Evolutionary conservation across 208 protist species (phyloP).

Genomic region (Strigomonas culicis): DNA sequence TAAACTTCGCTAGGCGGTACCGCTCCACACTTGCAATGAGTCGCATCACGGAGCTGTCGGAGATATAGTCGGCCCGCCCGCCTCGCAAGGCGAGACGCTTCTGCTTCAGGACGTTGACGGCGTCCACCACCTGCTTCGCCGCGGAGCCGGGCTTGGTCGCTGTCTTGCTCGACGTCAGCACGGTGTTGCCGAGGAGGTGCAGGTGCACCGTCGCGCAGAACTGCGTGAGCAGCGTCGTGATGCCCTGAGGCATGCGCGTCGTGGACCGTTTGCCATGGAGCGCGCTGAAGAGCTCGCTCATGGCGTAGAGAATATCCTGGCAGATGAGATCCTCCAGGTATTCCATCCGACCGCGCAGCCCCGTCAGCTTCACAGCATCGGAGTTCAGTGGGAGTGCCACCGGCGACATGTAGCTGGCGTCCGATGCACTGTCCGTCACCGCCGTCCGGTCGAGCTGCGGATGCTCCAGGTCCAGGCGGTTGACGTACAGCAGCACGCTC

Average conservation of each 20-base stretch:
- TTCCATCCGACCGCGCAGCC: constrained; percentile 34
- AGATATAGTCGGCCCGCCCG: constrained; percentile 18
- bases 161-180: constrained; percentile 10
- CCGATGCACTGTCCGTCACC: neutral
- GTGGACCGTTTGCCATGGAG: constrained; percentile 64
- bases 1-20: constrained; percentile 73
- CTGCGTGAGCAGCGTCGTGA: constrained; percentile 71
- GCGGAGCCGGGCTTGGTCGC: constrained; percentile 16
- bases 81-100: constrained; percentile 33
- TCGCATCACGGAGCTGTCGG: constrained; percentile 25
- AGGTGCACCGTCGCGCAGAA: constrained; percentile 77
- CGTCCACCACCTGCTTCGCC: constrained; percentile 22
- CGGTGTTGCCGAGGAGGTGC: constrained; percentile 55
- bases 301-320: constrained; percentile 79
- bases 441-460: neutral
- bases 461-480: constrained; percentile 61
- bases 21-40: constrained; percentile 73
- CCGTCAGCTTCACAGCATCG: neutral
- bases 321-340: constrained; percentile 74
- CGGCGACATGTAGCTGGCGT: neutral
- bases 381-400: constrained; percentile 8
- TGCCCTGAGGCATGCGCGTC: constrained; percentile 69
- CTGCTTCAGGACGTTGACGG: constrained; percentile 39
- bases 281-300: constrained; percentile 77
- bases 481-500: constrained; percentile 84